phyloP scores from a whole-genome alignment of 345 rosid species.

The Citrus sinensis region DVS_A1.0 CM039162.1:7308501-7309000 shows the following conservation, averaged over 20 bases:
- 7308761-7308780: neutral
- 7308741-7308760: neutral
- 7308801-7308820: neutral
- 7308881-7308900: neutral
- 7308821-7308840: neutral
- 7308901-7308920: neutral
- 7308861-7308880: neutral
- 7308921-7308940: conserved; percentile 22
- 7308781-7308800: neutral
- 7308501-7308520: neutral
- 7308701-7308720: neutral
- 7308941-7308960: conserved; percentile 12
- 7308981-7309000: neutral
- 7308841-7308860: neutral
- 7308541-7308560: neutral
- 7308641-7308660: neutral
- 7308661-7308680: neutral
- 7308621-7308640: neutral
- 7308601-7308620: neutral
- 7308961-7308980: conserved; percentile 2
- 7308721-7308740: neutral
- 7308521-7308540: neutral
- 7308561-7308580: neutral
- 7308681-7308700: neutral
- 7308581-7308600: neutral